Evolutionary conservation across 129 eudicot species (phyloP).

Genomic region (Escallonia rubra): DNA sequence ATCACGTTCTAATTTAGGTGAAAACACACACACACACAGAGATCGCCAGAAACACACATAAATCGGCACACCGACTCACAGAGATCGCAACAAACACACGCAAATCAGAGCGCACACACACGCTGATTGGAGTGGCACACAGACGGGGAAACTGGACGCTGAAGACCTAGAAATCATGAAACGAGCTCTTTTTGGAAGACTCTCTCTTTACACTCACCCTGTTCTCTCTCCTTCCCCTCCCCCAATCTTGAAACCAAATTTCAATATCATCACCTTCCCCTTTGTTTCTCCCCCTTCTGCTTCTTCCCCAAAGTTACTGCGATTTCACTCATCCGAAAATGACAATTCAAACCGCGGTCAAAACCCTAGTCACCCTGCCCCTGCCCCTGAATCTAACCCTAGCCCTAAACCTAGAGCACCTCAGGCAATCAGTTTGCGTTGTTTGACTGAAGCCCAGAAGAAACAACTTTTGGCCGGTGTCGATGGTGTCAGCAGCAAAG

Average conservation of each 20-base stretch:
- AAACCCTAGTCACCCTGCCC: slow-evolving; percentile 10
- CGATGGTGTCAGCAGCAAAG: slow-evolving; percentile 34
- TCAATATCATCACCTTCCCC: neutral
- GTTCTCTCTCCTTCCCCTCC: neutral
- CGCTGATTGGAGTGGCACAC: too few relatives aligned
- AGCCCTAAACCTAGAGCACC: neutral
- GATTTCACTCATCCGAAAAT: slow-evolving; percentile 19
- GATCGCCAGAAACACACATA: too few relatives aligned
- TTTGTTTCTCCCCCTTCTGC: neutral
- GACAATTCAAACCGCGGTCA: neutral
- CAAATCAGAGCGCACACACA: too few relatives aligned
- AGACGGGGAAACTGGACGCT: too few relatives aligned
- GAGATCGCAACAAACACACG: too few relatives aligned
- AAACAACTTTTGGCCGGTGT: slow-evolving; percentile 2
- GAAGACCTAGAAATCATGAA: too few relatives aligned
- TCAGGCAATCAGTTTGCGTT: neutral
- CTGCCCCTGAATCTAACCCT: neutral
- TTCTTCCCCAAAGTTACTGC: neutral
- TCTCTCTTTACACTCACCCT: too few relatives aligned
- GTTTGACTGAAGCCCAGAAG: slow-evolving; percentile 7
- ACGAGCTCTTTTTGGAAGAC: too few relatives aligned
- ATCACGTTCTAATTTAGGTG: too few relatives aligned
- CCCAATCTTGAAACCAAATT: neutral
- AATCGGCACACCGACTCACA: too few relatives aligned
- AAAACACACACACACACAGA: too few relatives aligned